phyloP scores from a whole-genome alignment of 352 stramenopile species.

The Phytophthora multivora region DNA sequence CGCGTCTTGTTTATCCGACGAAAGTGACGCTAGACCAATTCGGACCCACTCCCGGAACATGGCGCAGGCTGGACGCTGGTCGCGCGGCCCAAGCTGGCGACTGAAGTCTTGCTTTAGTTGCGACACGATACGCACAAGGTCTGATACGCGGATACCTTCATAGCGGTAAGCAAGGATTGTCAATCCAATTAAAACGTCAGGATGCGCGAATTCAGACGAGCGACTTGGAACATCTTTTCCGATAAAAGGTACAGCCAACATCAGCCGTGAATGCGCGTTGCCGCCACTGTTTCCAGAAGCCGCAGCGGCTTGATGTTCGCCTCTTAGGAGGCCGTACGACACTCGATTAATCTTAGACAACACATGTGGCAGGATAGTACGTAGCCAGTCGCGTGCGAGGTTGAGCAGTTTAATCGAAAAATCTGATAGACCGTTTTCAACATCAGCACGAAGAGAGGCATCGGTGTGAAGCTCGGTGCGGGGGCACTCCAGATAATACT shows the following conservation, averaged over 20 bases:
- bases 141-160: conserved; percentile 85
- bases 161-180: conserved; percentile 93
- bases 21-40: conserved; percentile 44
- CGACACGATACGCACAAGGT: conserved; percentile 87
- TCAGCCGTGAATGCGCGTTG: conserved; percentile 95
- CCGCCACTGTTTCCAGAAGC: conserved; percentile 59
- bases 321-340: conserved; percentile 95
- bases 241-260: conserved; percentile 99
- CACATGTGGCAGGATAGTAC: conserved; percentile 97
- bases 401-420: conserved; percentile 98
- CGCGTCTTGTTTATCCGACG: conserved; percentile 31
- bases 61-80: conserved; percentile 75
- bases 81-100: conserved; percentile 78
- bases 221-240: conserved; percentile 99
- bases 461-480: conserved; percentile 68
- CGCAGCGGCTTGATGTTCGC: conserved; percentile 58
- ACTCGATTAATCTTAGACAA: conserved; percentile 99
- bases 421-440: conserved; percentile 75
- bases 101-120: conserved; percentile 90
- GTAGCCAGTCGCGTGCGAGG: conserved; percentile 96
- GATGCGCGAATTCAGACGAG: conserved; percentile 99
- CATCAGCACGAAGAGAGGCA: conserved; percentile 76
- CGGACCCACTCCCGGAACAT: conserved; percentile 84
- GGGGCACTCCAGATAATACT: conserved; percentile 72
- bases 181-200: conserved; percentile 95